A percentile compares a stretch with the other conserved stretches of the same genome.
These are phyloP conservation scores for Aegilops bicornis DNA, from an alignment of 176 grass and related monocot species.

Conservation along the genomic window DNA sequence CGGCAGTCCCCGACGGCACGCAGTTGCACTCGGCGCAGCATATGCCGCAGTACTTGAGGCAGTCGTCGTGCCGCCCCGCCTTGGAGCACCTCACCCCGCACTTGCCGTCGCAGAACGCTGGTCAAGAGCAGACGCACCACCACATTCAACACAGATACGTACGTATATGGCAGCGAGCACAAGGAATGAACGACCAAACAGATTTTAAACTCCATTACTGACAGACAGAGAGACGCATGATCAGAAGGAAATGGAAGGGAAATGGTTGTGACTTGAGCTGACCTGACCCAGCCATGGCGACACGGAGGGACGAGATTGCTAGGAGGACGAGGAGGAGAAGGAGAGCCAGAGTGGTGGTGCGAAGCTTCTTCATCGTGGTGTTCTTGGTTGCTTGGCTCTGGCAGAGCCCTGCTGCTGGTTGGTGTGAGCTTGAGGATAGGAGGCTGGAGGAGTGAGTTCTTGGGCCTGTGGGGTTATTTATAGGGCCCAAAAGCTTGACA, in stretches of 20 bases:
- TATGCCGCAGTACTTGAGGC: slow-evolving; percentile 86
- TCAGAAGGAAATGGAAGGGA: not conserved
- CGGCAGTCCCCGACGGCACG: slow-evolving; percentile 77
- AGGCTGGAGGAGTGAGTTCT: not conserved
- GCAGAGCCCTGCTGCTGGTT: not conserved
- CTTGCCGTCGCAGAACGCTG: slow-evolving; percentile 76
- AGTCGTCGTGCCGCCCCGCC: slow-evolving; percentile 72
- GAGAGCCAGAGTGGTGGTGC: not conserved
- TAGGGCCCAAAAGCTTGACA: not conserved
- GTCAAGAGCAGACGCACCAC: not conserved
- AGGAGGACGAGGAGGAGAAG: slow-evolving; percentile 53
- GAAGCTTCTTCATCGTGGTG: slow-evolving; percentile 55
- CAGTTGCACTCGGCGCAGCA: slow-evolving; percentile 83
- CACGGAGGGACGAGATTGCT: slow-evolving; percentile 13
- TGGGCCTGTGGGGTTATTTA: slow-evolving; percentile 36
- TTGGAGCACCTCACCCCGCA: slow-evolving; percentile 90
- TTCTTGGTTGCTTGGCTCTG: not conserved
- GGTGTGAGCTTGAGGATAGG: not conserved
- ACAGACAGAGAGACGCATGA: too few relatives aligned
- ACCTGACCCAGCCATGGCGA: slow-evolving; percentile 74
- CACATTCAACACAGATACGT: not conserved
- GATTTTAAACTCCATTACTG: too few relatives aligned
- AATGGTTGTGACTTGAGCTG: not conserved
- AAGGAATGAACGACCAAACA: not conserved
- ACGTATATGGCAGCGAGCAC: not conserved